Evolutionary conservation across 805 yeast genomes (phyloP), one percentile per base, ranked within the genome.

Genomic region (Saccharomycopsis vini): DNA sequence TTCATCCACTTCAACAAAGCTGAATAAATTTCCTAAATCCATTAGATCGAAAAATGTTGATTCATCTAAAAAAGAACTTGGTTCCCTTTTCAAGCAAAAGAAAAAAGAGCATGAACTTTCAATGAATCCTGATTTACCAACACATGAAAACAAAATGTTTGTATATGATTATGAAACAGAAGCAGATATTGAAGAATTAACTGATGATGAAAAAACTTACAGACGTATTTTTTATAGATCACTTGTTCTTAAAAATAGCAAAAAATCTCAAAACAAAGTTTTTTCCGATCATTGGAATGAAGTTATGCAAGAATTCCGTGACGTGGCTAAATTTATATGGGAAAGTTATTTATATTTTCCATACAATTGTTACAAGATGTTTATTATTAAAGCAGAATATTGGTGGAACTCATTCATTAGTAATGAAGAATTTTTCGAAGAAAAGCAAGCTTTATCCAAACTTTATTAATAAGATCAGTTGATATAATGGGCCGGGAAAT

Each of bases 101-200:
- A 36, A 36, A 32, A 31, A 42, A 15, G 44, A 44, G 22, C 38
- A 24, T n/a, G 22, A 38, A 26, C 20, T 34, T 5, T 24, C 30
- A 13, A 6, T 9, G 5, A n/a, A 38, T 16, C 2, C 36, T 6
- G 29, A 20, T 19, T 22, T 12, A 21, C 10, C 9, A n/a, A n/a
- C 37, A 21, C 43, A 30, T 28, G 12, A 16, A 12, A 32, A 34
- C 3, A 42, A 37, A 12, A 15, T 36, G 16, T 16, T 38, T 15
- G 9, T 21, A 5, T 49, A 23, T 15, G 40, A 33, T 9, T 41
- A 30, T 18, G 50, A 35, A 12, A 38, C 39, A 13, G 46, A 41
- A 29, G 51, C 46, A 12, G 54, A 54, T 21, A 46, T 46, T 26
- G 55, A 50, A 36, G 40, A 30, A n/a, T 42, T 43, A 37, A 42